These are phyloP conservation scores for Saccharomycopsis phalli DNA, from an alignment of 1,139 yeast genomes.

Conservation along the genomic window DNA sequence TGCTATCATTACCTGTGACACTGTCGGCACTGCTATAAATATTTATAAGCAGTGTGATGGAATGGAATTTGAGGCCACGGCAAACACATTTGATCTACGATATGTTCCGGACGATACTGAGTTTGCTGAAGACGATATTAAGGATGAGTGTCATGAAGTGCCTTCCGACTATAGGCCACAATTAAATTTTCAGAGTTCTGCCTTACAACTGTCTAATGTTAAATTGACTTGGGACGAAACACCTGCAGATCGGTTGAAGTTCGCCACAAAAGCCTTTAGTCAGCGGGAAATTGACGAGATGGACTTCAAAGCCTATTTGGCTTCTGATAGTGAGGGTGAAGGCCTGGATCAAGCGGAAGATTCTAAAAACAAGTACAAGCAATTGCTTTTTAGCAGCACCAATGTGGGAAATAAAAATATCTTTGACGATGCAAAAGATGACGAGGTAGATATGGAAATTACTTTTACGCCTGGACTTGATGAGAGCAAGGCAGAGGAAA, in stretches of 20 bases:
- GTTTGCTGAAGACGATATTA: slow-evolving; percentile 64
- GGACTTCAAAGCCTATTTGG: slow-evolving; percentile 93
- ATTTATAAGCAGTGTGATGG: slow-evolving; percentile 90
- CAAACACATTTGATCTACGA: slow-evolving; percentile 86
- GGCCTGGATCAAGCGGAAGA: slow-evolving; percentile 43
- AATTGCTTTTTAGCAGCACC: slow-evolving; percentile 44
- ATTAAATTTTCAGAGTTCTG: slow-evolving; percentile 76
- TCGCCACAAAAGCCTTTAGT: slow-evolving; percentile 74
- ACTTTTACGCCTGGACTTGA: slow-evolving; percentile 87
- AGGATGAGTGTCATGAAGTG: slow-evolving; percentile 60
- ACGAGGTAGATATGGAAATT: slow-evolving; percentile 87
- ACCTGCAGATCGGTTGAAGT: slow-evolving; percentile 77
- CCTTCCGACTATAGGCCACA: slow-evolving; percentile 80
- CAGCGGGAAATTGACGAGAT: slow-evolving; percentile 90
- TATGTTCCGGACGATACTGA: slow-evolving; percentile 89
- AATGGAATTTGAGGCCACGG: slow-evolving; percentile 91
- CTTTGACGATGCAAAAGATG: slow-evolving; percentile 40
- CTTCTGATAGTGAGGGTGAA: slow-evolving; percentile 70
- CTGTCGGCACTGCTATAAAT: slow-evolving; percentile 57
- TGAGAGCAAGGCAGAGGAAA: slow-evolving; percentile 28
- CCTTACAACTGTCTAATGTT: slow-evolving; percentile 87
- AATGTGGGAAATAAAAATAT: slow-evolving; percentile 30
- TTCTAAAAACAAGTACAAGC: slow-evolving; percentile 59
- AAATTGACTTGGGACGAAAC: slow-evolving; percentile 98
- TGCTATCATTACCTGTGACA: slow-evolving; percentile 85